Evolutionary conservation across 352 stramenopile genomes (phyloP).

Genomic region (Phytophthora aleatoria): DNA sequence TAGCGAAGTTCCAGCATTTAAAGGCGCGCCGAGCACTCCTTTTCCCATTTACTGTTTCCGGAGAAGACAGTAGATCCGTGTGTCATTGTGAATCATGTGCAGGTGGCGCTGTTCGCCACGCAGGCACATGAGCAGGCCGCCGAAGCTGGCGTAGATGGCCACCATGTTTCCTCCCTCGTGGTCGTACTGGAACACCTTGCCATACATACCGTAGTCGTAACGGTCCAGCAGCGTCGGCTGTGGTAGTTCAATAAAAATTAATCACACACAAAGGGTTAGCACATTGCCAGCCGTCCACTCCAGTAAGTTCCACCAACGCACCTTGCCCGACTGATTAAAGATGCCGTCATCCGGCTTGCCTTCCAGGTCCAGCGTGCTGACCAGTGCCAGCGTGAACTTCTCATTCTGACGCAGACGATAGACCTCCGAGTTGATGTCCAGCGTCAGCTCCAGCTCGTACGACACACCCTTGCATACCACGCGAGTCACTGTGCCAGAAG

Average conservation of each 20-base stretch:
- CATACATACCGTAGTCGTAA: slow-evolving; percentile 99
- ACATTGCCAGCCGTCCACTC: background rate
- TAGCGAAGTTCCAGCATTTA: slow-evolving; percentile 2
- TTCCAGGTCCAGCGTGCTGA: slow-evolving; percentile 96
- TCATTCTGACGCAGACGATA: slow-evolving; percentile 95
- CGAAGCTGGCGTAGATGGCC: slow-evolving; percentile 96
- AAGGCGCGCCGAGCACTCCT: background rate
- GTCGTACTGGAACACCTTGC: slow-evolving; percentile 97
- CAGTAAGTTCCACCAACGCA: slow-evolving; percentile 23
- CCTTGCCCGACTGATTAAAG: slow-evolving; percentile 92
- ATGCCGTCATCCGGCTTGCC: slow-evolving; percentile 95
- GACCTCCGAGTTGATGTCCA: slow-evolving; percentile 98
- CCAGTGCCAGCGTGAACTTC: slow-evolving; percentile 96
- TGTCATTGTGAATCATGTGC: slow-evolving; percentile 97
- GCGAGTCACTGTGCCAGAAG: slow-evolving; percentile 85
- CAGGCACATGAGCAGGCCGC: slow-evolving; percentile 97
- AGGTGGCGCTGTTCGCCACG: slow-evolving; percentile 97
- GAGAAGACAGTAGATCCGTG: slow-evolving; percentile 94
- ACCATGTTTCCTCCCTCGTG: slow-evolving; percentile 95
- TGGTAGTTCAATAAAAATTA: slow-evolving; percentile 1
- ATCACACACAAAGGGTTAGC: slow-evolving; percentile 6
- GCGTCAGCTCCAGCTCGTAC: slow-evolving; percentile 97
- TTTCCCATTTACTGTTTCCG: slow-evolving; percentile 74
- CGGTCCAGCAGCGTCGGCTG: slow-evolving; percentile 94
- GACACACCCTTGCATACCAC: slow-evolving; percentile 96